Percentiles rank a stretch among this genome's conserved stretches.
Evolutionary conservation across 768 basidiomycete species (phyloP).

Genomic region (Butyriboletus loyo): DNA sequence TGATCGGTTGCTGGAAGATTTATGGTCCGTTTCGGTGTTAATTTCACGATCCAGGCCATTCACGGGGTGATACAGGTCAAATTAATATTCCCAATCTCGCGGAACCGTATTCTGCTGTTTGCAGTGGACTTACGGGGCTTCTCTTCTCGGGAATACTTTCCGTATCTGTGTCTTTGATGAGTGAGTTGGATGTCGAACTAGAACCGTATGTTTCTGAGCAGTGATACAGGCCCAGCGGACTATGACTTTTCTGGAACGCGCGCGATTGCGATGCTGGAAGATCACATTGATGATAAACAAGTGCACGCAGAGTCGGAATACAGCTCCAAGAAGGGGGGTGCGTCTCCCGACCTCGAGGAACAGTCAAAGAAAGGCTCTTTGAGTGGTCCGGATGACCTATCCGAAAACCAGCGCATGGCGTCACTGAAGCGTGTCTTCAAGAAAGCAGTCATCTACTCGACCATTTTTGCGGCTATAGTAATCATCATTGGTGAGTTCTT

Average conservation of each 20-base stretch:
- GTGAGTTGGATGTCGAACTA: conserved; percentile 18
- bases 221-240: conserved; percentile 30
- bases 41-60: background rate
- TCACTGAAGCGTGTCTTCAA: conserved; percentile 31
- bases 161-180: conserved; percentile 34
- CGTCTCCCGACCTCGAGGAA: conserved; percentile 18
- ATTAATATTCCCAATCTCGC: conserved; percentile 38
- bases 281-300: background rate
- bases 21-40: conserved; percentile 30
- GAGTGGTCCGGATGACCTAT: background rate
- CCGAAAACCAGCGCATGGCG: conserved; percentile 7
- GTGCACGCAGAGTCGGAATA: background rate
- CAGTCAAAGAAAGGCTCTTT: background rate
- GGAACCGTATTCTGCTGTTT: conserved; percentile 39
- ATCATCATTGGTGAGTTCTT: conserved; percentile 30
- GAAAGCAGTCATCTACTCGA: conserved; percentile 34
- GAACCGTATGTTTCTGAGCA: background rate
- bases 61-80: conserved; percentile 21
- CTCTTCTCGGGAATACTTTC: conserved; percentile 38
- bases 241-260: conserved; percentile 39
- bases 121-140: conserved; percentile 37
- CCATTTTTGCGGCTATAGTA: conserved; percentile 32
- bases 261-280: conserved; percentile 33
- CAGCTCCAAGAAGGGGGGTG: background rate
- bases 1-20: conserved; percentile 50